Base-by-base conservation (phyloP, 768 basidiomycete species). In the Sarcomyxa edulis region DNA sequence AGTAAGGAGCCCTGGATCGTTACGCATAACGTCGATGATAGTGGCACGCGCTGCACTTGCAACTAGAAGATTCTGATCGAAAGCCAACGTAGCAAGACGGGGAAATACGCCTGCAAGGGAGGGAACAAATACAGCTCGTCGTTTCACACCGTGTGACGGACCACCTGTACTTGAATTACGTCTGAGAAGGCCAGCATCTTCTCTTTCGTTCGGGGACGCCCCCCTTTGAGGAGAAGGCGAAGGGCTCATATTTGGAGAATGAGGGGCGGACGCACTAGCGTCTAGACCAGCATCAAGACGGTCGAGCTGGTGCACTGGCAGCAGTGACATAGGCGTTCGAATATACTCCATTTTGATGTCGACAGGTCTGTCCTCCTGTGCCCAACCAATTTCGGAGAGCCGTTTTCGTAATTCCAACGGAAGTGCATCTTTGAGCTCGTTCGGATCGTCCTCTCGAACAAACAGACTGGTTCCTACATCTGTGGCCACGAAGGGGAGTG, bases 311-410 rank as follows among this genome's bases (percentile, higher is more conserved):
- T 67, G 59, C 2, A 63, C 65, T 0, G 85, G 78, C 0, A 87
- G 58, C 11, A 84, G 62, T 4, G 82, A 78, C 46, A 88, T 69
- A 2, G 85, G 85, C 4, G 76, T 81, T 50, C 63, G 66, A 42
- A 76, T 68, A 69, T 77, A 69, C 48, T 78, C 72, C 19, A 68
- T 63, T 41, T 73, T 68, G 37, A 73, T 72, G 48, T 85, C 77
- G 7, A 69, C 61, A 7, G 69, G 56, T 3, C 60, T 62, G 38
- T 77, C 71, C 21, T 84, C 79, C 26, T 81, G 70, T 4, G 68
- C 71, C 84, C 84, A 90, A 10, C 84, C 85, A 34, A 90, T 78
- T 42, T 88, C 83, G 1, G 75, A 71, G 12, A 90, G 62, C 29
- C 77, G 74, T 43, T 76, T 75, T 37, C 73, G 69, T 24, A 87